Percentiles rank a stretch among this genome's conserved stretches.
phyloP scores from a whole-genome alignment of 2,329 filamentous ascomycete species.

The Apiospora marii region DNA sequence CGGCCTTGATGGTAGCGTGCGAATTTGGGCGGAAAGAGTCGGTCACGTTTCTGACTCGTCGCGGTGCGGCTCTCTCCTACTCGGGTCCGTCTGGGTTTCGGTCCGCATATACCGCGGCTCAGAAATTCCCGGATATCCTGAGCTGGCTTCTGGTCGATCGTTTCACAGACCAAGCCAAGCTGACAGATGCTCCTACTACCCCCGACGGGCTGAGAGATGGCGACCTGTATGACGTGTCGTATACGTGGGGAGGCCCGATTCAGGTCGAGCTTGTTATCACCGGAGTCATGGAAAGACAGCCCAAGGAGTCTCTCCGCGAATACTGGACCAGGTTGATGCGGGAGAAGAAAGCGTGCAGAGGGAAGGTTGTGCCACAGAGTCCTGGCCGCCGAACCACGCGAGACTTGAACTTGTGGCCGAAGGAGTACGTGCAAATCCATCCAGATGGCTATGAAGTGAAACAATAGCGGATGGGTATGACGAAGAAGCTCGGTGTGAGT shows the following conservation, averaged over 20 bases:
- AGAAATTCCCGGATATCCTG: constrained; percentile 21
- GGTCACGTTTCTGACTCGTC: constrained; percentile 26
- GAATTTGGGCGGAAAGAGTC: constrained; percentile 19
- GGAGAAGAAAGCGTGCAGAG: constrained; percentile 22
- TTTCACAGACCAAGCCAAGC: constrained; percentile 28
- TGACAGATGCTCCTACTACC: not conserved
- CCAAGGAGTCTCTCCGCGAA: constrained; percentile 23
- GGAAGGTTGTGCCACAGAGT: constrained; percentile 18
- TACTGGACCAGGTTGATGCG: constrained; percentile 26
- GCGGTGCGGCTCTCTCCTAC: constrained; percentile 25
- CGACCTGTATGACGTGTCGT: not conserved
- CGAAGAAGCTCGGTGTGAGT: not conserved
- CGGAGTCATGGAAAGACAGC: constrained; percentile 22
- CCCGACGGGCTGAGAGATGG: not conserved
- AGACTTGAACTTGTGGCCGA: constrained; percentile 25
- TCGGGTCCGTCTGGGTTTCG: constrained; percentile 22
- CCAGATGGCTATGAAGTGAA: constrained; percentile 4
- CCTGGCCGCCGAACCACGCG: constrained; percentile 25
- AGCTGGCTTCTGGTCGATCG: constrained; percentile 28
- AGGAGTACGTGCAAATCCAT: constrained; percentile 25
- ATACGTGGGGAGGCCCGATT: constrained; percentile 25
- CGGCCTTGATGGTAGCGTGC: constrained; percentile 28
- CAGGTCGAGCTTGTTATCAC: constrained; percentile 28
- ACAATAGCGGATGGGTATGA: not conserved
- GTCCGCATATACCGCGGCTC: constrained; percentile 20